Percentiles rank a stretch among this genome's conserved stretches.
These are phyloP conservation scores for Blastobotrys persicus DNA, from an alignment of 1,139 yeast species.

Conservation along the genomic window DNA sequence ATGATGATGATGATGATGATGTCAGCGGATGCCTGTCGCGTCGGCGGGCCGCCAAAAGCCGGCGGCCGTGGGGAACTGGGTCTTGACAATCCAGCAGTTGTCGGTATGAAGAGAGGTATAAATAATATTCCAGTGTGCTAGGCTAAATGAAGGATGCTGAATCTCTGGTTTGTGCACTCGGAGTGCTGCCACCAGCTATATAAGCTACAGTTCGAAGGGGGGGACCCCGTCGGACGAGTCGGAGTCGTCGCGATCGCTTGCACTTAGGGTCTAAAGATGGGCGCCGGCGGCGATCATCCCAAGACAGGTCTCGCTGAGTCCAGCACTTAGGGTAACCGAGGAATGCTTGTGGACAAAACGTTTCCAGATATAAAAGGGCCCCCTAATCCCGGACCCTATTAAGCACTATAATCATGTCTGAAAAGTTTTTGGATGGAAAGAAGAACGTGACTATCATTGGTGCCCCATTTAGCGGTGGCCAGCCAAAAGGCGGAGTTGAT, in stretches of 20 bases:
- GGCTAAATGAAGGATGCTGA: too few relatives aligned
- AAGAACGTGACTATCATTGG: conserved; percentile 47
- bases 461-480: conserved; percentile 97
- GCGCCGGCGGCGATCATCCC: neutral
- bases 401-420: neutral
- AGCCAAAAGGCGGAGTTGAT: conserved; percentile 90
- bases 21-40: neutral
- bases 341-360: neutral
- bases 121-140: too few relatives aligned
- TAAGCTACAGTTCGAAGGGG: too few relatives aligned
- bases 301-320: conserved; percentile 1
- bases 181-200: too few relatives aligned
- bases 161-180: too few relatives aligned
- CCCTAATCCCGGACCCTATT: neutral
- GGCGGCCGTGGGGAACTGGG: neutral
- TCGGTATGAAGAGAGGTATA: neutral
- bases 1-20: neutral
- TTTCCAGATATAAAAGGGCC: conserved; percentile 2
- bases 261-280: neutral
- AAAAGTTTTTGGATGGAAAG: conserved; percentile 21
- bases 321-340: conserved; percentile 7
- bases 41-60: neutral
- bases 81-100: neutral
- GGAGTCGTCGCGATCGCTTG: neutral
- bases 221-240: too few relatives aligned